Conservation (phyloP, 75 land plant genomes). For the Isoetes taiwanensis region DNA sequence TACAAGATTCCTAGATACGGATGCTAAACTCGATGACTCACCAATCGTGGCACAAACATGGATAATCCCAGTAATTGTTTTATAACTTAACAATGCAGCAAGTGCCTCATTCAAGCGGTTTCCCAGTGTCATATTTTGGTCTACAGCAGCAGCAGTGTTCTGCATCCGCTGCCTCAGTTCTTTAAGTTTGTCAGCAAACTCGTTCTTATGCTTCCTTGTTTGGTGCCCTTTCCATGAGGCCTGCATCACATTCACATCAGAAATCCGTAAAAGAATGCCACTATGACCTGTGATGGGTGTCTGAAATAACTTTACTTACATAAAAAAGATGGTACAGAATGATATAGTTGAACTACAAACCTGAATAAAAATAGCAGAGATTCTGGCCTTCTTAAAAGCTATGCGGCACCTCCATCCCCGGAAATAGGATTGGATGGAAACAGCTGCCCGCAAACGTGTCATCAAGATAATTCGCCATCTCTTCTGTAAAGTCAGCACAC, state of each 20-base stretch:
- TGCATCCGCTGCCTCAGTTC: conserved; percentile 49
- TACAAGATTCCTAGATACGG: too few species aligned
- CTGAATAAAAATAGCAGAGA: conserved; percentile 13
- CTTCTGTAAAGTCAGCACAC: too few species aligned
- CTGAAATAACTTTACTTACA: too few species aligned
- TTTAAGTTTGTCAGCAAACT: conserved; percentile 26
- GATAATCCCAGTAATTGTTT: conserved; percentile 59
- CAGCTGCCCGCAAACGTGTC: too few species aligned
- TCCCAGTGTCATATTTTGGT: conserved; percentile 45
- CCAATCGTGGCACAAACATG: conserved; percentile 74
- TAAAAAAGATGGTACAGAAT: too few species aligned
- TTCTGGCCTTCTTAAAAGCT: conserved; percentile 4
- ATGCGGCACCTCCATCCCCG: conserved; percentile 42
- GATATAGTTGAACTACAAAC: neutral
- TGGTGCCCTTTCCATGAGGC: conserved; percentile 54
- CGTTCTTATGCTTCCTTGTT: conserved; percentile 28
- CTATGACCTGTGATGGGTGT: too few species aligned
- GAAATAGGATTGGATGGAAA: conserved; percentile 42
- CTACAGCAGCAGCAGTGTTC: conserved; percentile 51
- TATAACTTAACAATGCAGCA: conserved; percentile 42
- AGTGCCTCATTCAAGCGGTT: conserved; percentile 61
- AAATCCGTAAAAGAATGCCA: neutral
- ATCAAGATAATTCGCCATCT: too few species aligned
- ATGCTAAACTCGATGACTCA: too few species aligned
- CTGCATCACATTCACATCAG: conserved; percentile 15